Conservation (phyloP, 352 stramenopile genomes). For the Sclerospora graminicola region DNA sequence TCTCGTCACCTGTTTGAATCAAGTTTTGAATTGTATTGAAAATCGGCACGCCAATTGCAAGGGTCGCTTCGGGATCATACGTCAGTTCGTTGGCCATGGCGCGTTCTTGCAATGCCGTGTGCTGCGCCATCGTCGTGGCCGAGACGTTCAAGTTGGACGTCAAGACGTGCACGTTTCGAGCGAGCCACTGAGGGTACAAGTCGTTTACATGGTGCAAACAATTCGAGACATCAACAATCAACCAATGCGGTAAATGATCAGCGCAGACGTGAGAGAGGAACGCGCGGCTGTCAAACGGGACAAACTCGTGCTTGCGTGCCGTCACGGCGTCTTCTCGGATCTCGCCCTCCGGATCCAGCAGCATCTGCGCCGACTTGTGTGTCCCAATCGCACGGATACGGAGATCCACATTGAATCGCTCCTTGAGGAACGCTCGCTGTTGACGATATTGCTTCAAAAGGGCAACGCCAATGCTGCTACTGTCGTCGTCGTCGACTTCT, state of each 20-base stretch:
- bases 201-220: conserved; percentile 66
- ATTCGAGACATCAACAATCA: conserved; percentile 92
- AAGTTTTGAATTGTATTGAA: conserved; percentile 90
- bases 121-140: conserved; percentile 55
- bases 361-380: conserved; percentile 44
- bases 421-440: conserved; percentile 74
- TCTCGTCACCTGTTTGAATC: conserved; percentile 87
- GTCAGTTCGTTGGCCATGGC: conserved; percentile 81
- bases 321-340: conserved; percentile 36
- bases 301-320: conserved; percentile 19
- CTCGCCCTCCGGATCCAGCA: conserved; percentile 52
- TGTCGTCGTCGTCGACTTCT: conserved; percentile 38
- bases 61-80: conserved; percentile 75
- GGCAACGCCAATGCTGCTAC: conserved; percentile 60
- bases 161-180: conserved; percentile 86
- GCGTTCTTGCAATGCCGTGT: conserved; percentile 59
- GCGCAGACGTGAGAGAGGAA: conserved; percentile 76
- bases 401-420: conserved; percentile 80
- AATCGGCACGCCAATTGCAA: conserved; percentile 85
- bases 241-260: conserved; percentile 85
- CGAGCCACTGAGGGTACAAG: conserved; percentile 87
- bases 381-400: conserved; percentile 70
- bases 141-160: conserved; percentile 89
- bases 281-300: conserved; percentile 46
- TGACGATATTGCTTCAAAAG: conserved; percentile 83